Evolutionary conservation across 129 eudicot genomes (phyloP).

Genomic region (Tagetes patula): DNA sequence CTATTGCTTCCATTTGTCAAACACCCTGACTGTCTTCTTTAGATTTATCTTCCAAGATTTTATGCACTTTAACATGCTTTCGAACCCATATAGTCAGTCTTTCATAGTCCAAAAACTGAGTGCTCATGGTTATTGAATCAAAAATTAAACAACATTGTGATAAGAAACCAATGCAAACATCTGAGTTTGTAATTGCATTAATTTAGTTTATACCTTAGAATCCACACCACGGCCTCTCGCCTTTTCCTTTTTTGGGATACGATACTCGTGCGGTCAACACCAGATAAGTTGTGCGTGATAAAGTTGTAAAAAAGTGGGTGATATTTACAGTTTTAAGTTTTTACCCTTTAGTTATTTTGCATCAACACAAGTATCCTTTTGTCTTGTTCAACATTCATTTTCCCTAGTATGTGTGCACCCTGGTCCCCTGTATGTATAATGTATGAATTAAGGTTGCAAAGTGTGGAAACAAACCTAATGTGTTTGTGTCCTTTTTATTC

Average conservation of each 20-base stretch:
- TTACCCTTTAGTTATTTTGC: not conserved
- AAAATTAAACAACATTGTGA: not conserved
- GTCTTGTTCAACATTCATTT: not conserved
- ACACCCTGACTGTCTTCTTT: slow-evolving; percentile 21
- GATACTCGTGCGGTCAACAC: not conserved
- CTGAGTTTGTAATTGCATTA: not conserved
- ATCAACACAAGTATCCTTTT: not conserved
- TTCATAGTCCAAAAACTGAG: not conserved
- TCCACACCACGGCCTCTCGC: not conserved
- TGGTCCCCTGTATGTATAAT: too few relatives aligned
- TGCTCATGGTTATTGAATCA: not conserved
- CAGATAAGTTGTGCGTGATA: not conserved
- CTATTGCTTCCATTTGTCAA: slow-evolving; percentile 31
- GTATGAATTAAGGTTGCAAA: not conserved
- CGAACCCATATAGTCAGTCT: slow-evolving; percentile 11
- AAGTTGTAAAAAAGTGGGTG: not conserved
- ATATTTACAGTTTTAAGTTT: not conserved
- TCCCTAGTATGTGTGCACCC: not conserved
- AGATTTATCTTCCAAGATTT: slow-evolving; percentile 19
- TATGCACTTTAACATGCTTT: slow-evolving; percentile 34
- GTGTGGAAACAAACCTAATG: slow-evolving; percentile 21
- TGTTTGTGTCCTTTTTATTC: slow-evolving; percentile 12
- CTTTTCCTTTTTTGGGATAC: not conserved
- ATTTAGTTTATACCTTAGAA: not conserved
- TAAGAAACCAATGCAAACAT: not conserved